phyloP scores from a whole-genome alignment of 1,139 yeast species.

The Saccharomycopsis crataegensis region DNA sequence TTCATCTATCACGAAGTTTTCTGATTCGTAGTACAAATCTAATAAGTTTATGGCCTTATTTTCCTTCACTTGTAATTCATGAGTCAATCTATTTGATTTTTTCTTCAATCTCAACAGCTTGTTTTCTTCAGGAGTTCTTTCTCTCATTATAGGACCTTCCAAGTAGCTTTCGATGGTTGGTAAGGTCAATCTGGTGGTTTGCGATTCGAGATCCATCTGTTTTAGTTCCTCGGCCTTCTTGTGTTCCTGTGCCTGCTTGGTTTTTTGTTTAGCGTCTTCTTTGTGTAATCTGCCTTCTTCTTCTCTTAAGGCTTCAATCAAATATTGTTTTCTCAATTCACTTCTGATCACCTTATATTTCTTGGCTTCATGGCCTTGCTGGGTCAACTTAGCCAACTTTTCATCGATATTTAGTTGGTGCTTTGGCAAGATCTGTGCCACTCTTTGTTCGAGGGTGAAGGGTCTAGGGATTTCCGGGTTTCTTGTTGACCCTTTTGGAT shows the following conservation, averaged over 20 bases:
- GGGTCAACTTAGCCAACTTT: conserved; percentile 22
- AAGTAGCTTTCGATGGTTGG: conserved; percentile 73
- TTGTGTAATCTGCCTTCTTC: conserved; percentile 41
- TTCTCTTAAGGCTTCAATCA: conserved; percentile 54
- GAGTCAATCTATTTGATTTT: conserved; percentile 41
- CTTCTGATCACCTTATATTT: conserved; percentile 51
- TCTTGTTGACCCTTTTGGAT: conserved; percentile 62
- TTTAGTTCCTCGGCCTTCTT: conserved; percentile 26
- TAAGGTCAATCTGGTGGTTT: conserved; percentile 58
- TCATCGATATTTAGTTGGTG: conserved; percentile 6
- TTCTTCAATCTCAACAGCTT: conserved; percentile 44
- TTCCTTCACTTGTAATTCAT: conserved; percentile 36
- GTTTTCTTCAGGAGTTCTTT: conserved; percentile 61
- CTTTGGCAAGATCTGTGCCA: conserved; percentile 41
- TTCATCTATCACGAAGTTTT: conserved; percentile 58
- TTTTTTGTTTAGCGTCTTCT: conserved; percentile 24
- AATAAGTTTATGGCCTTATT: conserved; percentile 50
- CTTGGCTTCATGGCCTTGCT: conserved; percentile 32
- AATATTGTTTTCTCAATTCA: conserved; percentile 65
- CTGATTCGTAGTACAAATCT: conserved; percentile 65
- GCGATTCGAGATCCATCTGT: conserved; percentile 36
- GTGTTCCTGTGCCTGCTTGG: conserved; percentile 27
- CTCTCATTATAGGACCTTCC: conserved; percentile 62
- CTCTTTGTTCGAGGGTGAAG: conserved; percentile 51
- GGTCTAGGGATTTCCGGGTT: conserved; percentile 47